phyloP scores from a whole-genome alignment of 139 green algal species.

The Closterium sp. region DNA sequence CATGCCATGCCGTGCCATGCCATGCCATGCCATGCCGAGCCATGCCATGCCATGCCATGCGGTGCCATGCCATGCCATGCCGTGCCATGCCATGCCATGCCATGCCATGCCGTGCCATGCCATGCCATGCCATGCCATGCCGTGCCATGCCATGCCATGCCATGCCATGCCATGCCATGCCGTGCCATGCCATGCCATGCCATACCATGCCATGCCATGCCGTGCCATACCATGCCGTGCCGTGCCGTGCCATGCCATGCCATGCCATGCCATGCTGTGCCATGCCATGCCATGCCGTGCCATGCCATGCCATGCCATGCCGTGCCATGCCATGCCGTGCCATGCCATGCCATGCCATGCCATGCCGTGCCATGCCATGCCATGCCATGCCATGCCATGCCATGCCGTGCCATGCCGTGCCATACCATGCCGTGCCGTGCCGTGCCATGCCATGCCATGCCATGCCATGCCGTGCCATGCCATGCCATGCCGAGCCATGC shows the following conservation, averaged over 20 bases:
- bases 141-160: background rate
- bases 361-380: no score
- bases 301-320: background rate
- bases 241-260: background rate
- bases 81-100: background rate
- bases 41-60: slow-evolving; percentile 9
- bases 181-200: background rate
- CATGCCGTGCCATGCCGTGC: no score
- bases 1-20: slow-evolving; percentile 12
- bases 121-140: background rate
- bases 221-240: background rate
- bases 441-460: no score
- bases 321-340: no score
- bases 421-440: no score
- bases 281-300: background rate
- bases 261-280: background rate
- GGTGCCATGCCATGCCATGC: background rate
- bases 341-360: no score
- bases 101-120: background rate
- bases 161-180: background rate
- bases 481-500: no score
- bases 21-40: slow-evolving; percentile 12
- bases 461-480: no score
- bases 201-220: background rate
- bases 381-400: no score